Evolutionary conservation across 73 alveolate genomes (phyloP), one percentile per base, ranked within the genome.

Genomic region (Paramecium pentaurelia): DNA sequence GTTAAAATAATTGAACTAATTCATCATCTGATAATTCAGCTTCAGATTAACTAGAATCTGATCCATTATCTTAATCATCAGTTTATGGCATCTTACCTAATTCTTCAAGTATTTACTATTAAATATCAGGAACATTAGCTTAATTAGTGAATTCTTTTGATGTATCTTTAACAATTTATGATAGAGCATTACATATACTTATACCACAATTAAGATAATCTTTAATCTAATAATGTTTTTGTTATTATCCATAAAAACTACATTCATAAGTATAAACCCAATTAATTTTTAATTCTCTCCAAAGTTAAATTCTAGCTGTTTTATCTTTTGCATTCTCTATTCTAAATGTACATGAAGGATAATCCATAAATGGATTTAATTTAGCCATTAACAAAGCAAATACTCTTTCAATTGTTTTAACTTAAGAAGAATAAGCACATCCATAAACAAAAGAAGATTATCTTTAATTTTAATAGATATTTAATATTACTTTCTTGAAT

Each of bases 261-360:
- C 90, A 77, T 60, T 88, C 94, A 45, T 70, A 77, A 27, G 94
- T 88, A 71, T 70, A 88, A 6, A 88, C 90, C 71, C 86, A 70
- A 44, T 45, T 68, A 2, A 88, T 80, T 37, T 95, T 70, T 40
- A 87, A 88, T 75, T 95, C 98, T 77, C 95, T 95, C 96, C 96
- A 95, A 16, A 95, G 54, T 27, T 92, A 90, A 8, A 95, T 88
- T 40, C 98, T 86, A 16, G 97, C 97, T n/a, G 98, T 95, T 68
- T 92, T 94, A 60, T 93, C 96, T 88, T 95, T 95, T 14, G 96
- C 84, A 70, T 73, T 92, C 86, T 95, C 95, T 5, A 94, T 93
- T 47, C 95, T 94, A 93, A 95, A 95, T 44, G 93, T 94, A 75
- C 97, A 93, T 12, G 92, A 92, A 14, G 85, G 86, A 92, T 71